These are phyloP conservation scores for Populus tremula DNA, from an alignment of 345 rosid genomes.

Conservation along the genomic window DNA sequence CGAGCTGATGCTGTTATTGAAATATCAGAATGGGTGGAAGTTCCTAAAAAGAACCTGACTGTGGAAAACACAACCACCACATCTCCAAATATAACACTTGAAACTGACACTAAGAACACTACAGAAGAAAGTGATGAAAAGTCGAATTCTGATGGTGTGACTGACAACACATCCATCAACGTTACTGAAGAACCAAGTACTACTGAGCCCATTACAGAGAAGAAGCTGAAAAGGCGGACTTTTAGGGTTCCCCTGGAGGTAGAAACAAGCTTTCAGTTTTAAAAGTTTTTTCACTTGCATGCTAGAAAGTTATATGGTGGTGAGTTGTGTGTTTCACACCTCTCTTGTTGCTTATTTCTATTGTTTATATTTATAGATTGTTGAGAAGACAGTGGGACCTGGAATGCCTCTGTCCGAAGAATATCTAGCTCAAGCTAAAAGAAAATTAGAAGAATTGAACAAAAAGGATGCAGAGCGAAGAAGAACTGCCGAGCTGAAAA, in stretches of 20 bases:
- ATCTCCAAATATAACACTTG: slow-evolving; percentile 50
- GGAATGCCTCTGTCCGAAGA: slow-evolving; percentile 69
- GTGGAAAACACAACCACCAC: slow-evolving; percentile 59
- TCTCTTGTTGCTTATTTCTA: not conserved
- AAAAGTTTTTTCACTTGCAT: not conserved
- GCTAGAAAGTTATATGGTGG: slow-evolving; percentile 1
- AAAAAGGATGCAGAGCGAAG: slow-evolving; percentile 85
- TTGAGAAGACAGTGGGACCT: slow-evolving; percentile 76
- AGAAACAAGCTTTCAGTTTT: slow-evolving; percentile 2
- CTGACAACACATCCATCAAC: slow-evolving; percentile 33
- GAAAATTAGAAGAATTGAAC: slow-evolving; percentile 71
- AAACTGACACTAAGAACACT: slow-evolving; percentile 41
- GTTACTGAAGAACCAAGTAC: slow-evolving; percentile 48
- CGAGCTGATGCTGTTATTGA: slow-evolving; percentile 93
- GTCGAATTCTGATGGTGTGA: slow-evolving; percentile 45
- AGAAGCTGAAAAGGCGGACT: slow-evolving; percentile 71
- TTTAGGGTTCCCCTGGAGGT: slow-evolving; percentile 92
- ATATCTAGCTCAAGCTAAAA: slow-evolving; percentile 62
- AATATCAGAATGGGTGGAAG: slow-evolving; percentile 96
- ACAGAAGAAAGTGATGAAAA: slow-evolving; percentile 53
- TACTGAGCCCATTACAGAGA: slow-evolving; percentile 58
- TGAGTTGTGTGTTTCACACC: not conserved
- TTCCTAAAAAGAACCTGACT: slow-evolving; percentile 71
- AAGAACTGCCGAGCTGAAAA: slow-evolving; percentile 91
- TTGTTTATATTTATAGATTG: slow-evolving; percentile 45